Evolutionary conservation across 805 yeast genomes (phyloP).

Genomic region (Zygotorulaspora danielsina): DNA sequence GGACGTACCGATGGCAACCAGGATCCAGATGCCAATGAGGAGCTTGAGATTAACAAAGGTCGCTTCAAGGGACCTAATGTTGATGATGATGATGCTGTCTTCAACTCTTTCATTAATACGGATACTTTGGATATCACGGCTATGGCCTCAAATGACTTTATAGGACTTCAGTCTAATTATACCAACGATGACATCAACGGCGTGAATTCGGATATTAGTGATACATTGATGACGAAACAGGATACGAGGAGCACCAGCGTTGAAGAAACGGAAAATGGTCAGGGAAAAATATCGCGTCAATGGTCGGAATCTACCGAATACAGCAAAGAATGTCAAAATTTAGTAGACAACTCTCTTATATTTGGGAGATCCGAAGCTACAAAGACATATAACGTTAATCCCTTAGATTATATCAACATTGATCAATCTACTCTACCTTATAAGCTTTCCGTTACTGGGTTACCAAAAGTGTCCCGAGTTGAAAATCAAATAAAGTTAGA

Average conservation of each 20-base stretch:
- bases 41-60: constrained; percentile 3
- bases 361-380: constrained; percentile 26
- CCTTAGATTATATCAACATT: constrained; percentile 28
- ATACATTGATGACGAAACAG: constrained; percentile 5
- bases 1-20: no score
- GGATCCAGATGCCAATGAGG: constrained; percentile 3
- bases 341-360: constrained; percentile 18
- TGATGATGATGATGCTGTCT: constrained; percentile 25
- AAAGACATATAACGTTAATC: constrained; percentile 21
- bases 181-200: constrained; percentile 2
- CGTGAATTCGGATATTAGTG: constrained; percentile 5
- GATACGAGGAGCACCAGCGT: neutral
- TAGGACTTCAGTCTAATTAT: constrained; percentile 2
- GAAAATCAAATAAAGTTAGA: constrained; percentile 90
- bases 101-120: constrained; percentile 26
- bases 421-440: constrained; percentile 38
- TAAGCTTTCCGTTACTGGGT: constrained; percentile 49
- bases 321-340: constrained; percentile 17
- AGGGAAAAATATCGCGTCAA: constrained; percentile 4
- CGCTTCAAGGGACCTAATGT: constrained; percentile 3
- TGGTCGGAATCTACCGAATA: constrained; percentile 8
- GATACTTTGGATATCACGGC: constrained; percentile 16
- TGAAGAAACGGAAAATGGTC: constrained; percentile 4
- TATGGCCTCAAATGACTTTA: constrained; percentile 1
- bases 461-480: constrained; percentile 83